A percentile compares a stretch with the other conserved stretches of the same genome.
phyloP scores from a whole-genome alignment of 2,329 filamentous ascomycete species.

The Orbilia brochopaga region DNA sequence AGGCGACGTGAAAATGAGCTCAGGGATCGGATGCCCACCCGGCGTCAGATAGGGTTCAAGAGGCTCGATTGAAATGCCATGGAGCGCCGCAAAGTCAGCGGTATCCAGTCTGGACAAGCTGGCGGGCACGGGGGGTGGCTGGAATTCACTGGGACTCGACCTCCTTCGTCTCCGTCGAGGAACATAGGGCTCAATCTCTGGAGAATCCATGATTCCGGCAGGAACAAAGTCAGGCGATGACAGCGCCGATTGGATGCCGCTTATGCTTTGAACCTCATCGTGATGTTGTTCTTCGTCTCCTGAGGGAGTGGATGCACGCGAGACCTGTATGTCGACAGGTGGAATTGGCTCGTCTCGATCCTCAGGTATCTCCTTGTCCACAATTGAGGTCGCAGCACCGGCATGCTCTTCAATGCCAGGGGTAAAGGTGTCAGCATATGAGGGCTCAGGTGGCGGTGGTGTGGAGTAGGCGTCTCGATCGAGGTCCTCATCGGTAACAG shows the following conservation, averaged over 20 bases:
- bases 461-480: conserved; percentile 12
- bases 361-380: neutral
- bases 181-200: conserved; percentile 35
- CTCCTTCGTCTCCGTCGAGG: conserved; percentile 20
- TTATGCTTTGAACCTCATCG: conserved; percentile 5
- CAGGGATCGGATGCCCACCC: conserved; percentile 39
- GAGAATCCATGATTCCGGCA: conserved; percentile 28
- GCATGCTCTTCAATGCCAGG: conserved; percentile 12
- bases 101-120: conserved; percentile 31
- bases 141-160: conserved; percentile 6
- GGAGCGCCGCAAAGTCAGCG: conserved; percentile 29
- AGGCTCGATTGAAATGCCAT: conserved; percentile 42
- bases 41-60: conserved; percentile 20
- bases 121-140: conserved; percentile 22
- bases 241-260: conserved; percentile 10
- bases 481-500: neutral
- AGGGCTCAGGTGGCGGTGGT: neutral
- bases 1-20: conserved; percentile 42
- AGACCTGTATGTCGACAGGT: conserved; percentile 42
- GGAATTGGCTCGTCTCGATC: conserved; percentile 18
- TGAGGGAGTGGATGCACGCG: conserved; percentile 42
- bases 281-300: conserved; percentile 4
- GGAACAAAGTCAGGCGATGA: conserved; percentile 24
- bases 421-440: neutral
- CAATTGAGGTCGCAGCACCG: conserved; percentile 6